phyloP scores from a whole-genome alignment of 129 eudicot species.

The Lactuca sativa region DNA sequence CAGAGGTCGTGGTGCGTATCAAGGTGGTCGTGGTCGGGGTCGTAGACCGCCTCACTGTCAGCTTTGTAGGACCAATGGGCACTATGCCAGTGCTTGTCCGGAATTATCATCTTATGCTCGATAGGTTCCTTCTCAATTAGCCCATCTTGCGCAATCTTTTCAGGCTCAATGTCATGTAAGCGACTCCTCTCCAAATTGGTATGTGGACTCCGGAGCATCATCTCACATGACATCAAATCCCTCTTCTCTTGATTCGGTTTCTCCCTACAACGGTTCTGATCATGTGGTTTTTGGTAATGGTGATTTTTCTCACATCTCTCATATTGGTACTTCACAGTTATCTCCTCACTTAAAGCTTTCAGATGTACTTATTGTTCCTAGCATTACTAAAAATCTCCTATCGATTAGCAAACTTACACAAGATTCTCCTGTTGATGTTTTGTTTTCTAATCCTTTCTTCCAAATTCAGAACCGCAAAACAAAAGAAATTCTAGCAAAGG shows the following conservation, averaged over 20 bases:
- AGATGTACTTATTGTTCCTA: slow-evolving; percentile 9
- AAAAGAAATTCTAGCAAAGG: not conserved
- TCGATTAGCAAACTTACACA: slow-evolving; percentile 12
- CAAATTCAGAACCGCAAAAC: not conserved
- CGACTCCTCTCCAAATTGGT: not conserved
- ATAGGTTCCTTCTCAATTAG: not conserved
- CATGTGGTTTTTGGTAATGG: not conserved
- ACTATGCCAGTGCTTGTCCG: not conserved
- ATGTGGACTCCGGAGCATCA: not conserved
- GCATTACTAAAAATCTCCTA: too few species aligned
- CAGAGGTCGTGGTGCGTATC: not conserved
- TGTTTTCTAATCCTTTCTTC: not conserved
- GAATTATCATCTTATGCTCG: not conserved
- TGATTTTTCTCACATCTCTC: not conserved
- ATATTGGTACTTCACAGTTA: not conserved
- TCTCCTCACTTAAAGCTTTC: not conserved
- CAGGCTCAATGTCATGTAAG: not conserved
- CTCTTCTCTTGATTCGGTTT: not conserved
- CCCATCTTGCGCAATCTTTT: slow-evolving; percentile 2
- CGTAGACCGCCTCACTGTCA: too few species aligned
- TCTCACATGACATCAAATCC: not conserved
- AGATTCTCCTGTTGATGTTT: not conserved
- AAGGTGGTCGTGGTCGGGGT: too few species aligned
- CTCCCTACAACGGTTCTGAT: not conserved
- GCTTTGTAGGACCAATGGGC: not conserved